Conservation (phyloP, 2,329 filamentous ascomycete genomes). For the Claviceps monticola region DNA sequence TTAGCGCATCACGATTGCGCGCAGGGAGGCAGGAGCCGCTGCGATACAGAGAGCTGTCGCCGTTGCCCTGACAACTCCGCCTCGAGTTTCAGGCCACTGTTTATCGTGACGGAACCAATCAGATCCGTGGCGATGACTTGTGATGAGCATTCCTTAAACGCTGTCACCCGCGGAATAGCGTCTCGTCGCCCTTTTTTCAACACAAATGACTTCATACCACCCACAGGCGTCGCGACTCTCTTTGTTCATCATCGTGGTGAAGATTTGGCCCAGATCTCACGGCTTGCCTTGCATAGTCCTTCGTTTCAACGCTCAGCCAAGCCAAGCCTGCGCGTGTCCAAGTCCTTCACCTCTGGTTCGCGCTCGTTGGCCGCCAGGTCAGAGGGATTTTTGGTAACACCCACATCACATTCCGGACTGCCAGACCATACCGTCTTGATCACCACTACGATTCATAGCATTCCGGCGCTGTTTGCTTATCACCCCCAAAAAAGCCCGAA, state of each 20-base stretch:
- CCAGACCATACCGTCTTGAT: constrained; percentile 2
- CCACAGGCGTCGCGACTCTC: not conserved
- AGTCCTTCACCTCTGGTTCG: not conserved
- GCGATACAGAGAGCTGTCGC: not conserved
- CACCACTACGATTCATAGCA: constrained; percentile 13
- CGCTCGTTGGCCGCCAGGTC: not conserved
- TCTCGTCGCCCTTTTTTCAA: not conserved
- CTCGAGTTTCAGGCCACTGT: not conserved
- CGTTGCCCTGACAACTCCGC: constrained; percentile 5
- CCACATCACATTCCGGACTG: constrained; percentile 17
- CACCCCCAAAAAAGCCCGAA: constrained; percentile 5
- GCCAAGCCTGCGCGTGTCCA: not conserved
- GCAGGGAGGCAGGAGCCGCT: not conserved
- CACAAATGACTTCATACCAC: not conserved
- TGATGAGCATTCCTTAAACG: constrained; percentile 8
- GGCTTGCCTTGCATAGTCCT: not conserved
- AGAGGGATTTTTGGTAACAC: not conserved
- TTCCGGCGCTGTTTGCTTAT: constrained; percentile 13
- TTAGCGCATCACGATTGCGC: not conserved
- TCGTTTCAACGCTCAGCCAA: not conserved
- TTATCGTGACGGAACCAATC: constrained; percentile 6
- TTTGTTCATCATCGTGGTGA: not conserved
- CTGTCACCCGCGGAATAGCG: constrained; percentile 1
- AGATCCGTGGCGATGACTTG: not conserved
- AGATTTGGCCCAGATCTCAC: not conserved